Base-by-base conservation (phyloP, 2,329 filamentous ascomycete species). In the Colletotrichum eremochloae region DNA sequence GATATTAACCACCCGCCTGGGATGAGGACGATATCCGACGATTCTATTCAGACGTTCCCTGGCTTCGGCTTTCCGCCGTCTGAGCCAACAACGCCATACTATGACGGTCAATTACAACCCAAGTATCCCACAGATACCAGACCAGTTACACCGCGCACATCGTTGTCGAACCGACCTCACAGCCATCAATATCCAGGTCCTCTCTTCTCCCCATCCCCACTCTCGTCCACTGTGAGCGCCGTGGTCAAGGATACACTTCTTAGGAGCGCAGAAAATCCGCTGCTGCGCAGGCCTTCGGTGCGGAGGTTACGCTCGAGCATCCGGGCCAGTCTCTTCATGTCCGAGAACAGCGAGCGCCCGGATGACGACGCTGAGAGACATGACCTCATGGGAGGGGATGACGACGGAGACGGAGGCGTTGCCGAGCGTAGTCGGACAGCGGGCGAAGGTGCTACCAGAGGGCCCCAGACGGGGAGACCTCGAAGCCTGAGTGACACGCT, bases 171-270 rank as follows among this genome's bases (percentile, higher is more conserved):
- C 68, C 73, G 40, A 78, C 79, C 79, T 15, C 81, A 82, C 53
- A 80, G 79, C 57, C 81, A 82, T 36, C 81, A 83, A 61, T 84
- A 80, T 73, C 80, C 84, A 38, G 85, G 85, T 42, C 84, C 85
- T 2, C 85, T 90, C 48, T 88, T 90, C 72, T 90, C 88, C 3
- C 88, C 89, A 14, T 90, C 88, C 0, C 89, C 89, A 0, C 83
- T 90, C 44, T 89, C 88, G 1, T 89, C 88, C 0, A 90, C 89
- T 1, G 86, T 91, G 48, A 88, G 84, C 24, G 87, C 87, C 0
- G 87, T 89, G 0, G 86, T 91, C 55, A 86, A 88, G 53, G 88
- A 90, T 74, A 87, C 84, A 14, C 82, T 90, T 40, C 81, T 89
- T 2, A 81, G 86, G 14, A 83, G 84, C 42, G 81, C 85, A 20